Evolutionary conservation across 2,329 filamentous ascomycete species (phyloP), one percentile per base, ranked within the genome.

Genomic region (Fusarium praegraminearum): DNA sequence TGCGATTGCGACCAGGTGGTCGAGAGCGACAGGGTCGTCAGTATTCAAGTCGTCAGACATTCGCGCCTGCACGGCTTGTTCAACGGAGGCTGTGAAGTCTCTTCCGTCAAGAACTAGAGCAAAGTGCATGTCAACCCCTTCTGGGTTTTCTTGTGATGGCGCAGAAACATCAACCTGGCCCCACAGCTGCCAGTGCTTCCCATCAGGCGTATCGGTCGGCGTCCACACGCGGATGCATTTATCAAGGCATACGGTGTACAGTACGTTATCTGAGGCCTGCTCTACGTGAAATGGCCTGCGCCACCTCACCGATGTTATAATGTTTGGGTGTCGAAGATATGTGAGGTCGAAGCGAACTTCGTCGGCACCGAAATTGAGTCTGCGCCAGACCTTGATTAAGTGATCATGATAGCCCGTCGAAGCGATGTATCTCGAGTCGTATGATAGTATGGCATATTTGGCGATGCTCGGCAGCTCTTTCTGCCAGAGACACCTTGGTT

Each of bases 311-410:
- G 88, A 89, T 5, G 93, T 95, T n/a, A 99, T 89, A 1, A 90
- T 81, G 28, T 87, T 85, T 2, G 93, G 93, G 77, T 99, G 96
- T n/a, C 90, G 85, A 3, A 99, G 88, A 79, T 98, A 98, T 30
- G 90, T 90, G 74, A 97, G 90, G 74, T 98, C 95, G 79, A 98
- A 98, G 59, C 92, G 87, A 40, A 93, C 91, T 72, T 97, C 91
- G 61, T 93, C 91, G 1, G 89, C 87, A 16, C 93, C 93, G 76
- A 95, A 98, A 11, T 91, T 92, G 26, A 97, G 83, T 55, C 95
- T 88, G 68, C 94, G 89, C 96, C 97, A 99, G 73, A 98, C 87
- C 81, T 99, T 98, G 71, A 97, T 90, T 22, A 98, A 82, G 53
- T 91, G 87, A 78, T 98, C 96, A 76, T 93, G 89, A 51, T 85